These are phyloP conservation scores for Saturnispora serradocipensis DNA, from an alignment of 805 yeast species.

Conservation along the genomic window DNA sequence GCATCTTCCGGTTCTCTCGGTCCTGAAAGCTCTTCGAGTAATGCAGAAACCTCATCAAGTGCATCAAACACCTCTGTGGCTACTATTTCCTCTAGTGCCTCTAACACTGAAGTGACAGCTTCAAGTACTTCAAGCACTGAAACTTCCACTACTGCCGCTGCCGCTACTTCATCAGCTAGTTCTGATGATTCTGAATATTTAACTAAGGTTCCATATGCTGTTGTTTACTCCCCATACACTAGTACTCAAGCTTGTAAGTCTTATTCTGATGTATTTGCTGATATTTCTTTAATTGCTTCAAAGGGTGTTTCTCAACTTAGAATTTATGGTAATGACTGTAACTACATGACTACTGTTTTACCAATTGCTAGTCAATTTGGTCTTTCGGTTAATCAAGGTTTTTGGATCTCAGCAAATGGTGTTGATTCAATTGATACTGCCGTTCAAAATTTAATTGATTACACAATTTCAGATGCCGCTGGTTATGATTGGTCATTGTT, in stretches of 20 bases:
- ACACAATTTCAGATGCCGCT: slow-evolving; percentile 29
- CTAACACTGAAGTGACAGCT: slow-evolving; percentile 10
- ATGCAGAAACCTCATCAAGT: not conserved
- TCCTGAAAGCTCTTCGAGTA: not conserved
- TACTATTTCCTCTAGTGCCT: slow-evolving; percentile 11
- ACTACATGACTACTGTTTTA: slow-evolving; percentile 52
- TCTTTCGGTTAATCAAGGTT: slow-evolving; percentile 72
- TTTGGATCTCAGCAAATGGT: slow-evolving; percentile 66
- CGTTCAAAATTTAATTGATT: slow-evolving; percentile 42
- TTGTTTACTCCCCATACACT: slow-evolving; percentile 75
- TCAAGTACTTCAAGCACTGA: slow-evolving; percentile 13
- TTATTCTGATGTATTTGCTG: slow-evolving; percentile 42
- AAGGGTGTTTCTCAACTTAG: slow-evolving; percentile 62
- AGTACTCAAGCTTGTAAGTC: slow-evolving; percentile 61
- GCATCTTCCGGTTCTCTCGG: slow-evolving; percentile 13
- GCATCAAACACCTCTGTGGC: slow-evolving; percentile 15
- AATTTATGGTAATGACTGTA: slow-evolving; percentile 84
- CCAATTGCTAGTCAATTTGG: slow-evolving; percentile 55
- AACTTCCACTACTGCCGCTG: slow-evolving; percentile 20
- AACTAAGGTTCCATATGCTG: slow-evolving; percentile 38
- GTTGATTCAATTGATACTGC: slow-evolving; percentile 58
- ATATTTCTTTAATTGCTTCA: slow-evolving; percentile 46
- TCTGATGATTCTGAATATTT: slow-evolving; percentile 25
- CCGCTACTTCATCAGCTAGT: slow-evolving; percentile 22
- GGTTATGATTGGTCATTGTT: slow-evolving; percentile 64